These are phyloP conservation scores for Helicostylum pulchrum DNA, from an alignment of 192 early-diverging fungal species.

Conservation along the genomic window DNA sequence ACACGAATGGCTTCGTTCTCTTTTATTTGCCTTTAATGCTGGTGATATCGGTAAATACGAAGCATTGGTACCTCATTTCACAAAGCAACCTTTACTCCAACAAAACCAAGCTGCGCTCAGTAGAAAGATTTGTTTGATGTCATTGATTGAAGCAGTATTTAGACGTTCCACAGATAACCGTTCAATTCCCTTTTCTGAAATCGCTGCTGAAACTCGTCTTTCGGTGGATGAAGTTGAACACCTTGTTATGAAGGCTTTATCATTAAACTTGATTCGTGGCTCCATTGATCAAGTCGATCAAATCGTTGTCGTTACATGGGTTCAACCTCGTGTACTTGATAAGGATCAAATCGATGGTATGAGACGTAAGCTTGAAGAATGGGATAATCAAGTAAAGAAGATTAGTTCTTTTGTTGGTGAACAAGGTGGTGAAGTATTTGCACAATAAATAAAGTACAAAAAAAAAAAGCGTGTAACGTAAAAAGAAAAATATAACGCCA, in stretches of 20 bases:
- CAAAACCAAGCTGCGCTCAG: conserved; percentile 71
- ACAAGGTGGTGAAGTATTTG: conserved; percentile 67
- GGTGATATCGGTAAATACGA: conserved; percentile 95
- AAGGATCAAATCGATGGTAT: conserved; percentile 84
- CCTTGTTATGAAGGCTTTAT: conserved; percentile 96
- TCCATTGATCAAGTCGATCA: conserved; percentile 94
- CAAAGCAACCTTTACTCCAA: conserved; percentile 78
- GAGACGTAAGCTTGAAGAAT: conserved; percentile 76
- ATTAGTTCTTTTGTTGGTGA: conserved; percentile 67
- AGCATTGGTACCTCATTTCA: conserved; percentile 66
- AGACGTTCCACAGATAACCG: conserved; percentile 73
- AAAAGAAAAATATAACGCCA: neutral
- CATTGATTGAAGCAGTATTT: conserved; percentile 93
- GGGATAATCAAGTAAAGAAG: conserved; percentile 81
- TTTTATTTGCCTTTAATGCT: conserved; percentile 90
- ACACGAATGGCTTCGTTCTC: conserved; percentile 79
- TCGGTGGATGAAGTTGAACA: conserved; percentile 89
- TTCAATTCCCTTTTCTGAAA: conserved; percentile 71
- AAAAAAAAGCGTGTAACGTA: neutral
- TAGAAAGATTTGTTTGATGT: conserved; percentile 97
- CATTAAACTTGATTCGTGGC: conserved; percentile 88
- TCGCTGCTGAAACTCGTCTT: conserved; percentile 81
- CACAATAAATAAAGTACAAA: conserved; percentile 32
- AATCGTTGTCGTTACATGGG: conserved; percentile 90
- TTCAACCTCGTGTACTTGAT: conserved; percentile 95